Conservation (phyloP, 2,329 filamentous ascomycete species). For the Diatrype stigma region DNA sequence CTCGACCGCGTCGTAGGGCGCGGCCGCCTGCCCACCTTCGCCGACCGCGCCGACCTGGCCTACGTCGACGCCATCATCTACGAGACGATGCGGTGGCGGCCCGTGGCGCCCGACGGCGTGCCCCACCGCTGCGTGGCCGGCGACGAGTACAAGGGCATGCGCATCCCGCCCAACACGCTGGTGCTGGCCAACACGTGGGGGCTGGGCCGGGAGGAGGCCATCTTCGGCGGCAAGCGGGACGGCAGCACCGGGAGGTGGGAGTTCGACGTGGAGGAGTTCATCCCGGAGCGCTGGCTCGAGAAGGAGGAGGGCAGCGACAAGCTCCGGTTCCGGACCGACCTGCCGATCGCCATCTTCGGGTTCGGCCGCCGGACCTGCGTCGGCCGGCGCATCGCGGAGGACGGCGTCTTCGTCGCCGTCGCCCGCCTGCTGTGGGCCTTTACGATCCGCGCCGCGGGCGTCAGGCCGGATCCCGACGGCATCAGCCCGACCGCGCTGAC, state of each 20-base stretch:
- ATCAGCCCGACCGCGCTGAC: background rate
- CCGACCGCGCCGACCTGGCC: constrained; percentile 29
- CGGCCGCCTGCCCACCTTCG: constrained; percentile 32
- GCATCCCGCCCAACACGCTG: background rate
- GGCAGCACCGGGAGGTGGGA: no score
- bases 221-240: no score
- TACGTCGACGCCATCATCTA: constrained; percentile 34
- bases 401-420: background rate
- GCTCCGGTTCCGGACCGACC: background rate
- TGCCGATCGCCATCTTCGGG: background rate
- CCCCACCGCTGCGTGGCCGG: background rate
- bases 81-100: constrained; percentile 23
- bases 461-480: background rate
- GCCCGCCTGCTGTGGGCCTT: background rate
- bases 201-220: background rate
- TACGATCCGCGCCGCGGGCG: background rate
- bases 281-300: background rate
- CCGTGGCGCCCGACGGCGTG: background rate
- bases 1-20: constrained; percentile 29
- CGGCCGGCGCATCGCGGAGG: background rate
- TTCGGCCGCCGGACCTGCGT: background rate
- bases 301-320: no score
- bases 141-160: background rate
- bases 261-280: background rate
- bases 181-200: background rate